These are phyloP conservation scores for Typha latifolia DNA, from an alignment of 176 grass and related monocot genomes.

Conservation along the genomic window DNA sequence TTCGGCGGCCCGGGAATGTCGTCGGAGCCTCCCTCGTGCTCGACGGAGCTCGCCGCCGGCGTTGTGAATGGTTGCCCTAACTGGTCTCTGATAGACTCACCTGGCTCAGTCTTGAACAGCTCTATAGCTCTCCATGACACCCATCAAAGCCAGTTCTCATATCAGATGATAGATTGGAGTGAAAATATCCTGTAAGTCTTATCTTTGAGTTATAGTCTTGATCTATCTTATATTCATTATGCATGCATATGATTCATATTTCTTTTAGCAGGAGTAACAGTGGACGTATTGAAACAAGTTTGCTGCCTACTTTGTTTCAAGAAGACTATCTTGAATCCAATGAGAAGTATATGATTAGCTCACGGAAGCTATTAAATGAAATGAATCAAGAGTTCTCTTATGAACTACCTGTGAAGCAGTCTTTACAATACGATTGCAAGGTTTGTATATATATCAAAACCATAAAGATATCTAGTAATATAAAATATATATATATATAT, in stretches of 20 bases:
- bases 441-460: too few species aligned
- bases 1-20: neutral
- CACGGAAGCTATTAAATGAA: neutral
- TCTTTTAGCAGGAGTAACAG: too few species aligned
- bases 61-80: neutral
- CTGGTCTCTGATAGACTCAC: slow-evolving; percentile 17
- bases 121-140: slow-evolving; percentile 47
- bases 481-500: neutral
- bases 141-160: neutral
- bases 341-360: too few species aligned
- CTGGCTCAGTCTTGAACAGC: slow-evolving; percentile 29
- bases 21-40: neutral
- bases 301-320: too few species aligned
- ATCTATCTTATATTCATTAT: too few species aligned
- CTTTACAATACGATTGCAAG: slow-evolving; percentile 9
- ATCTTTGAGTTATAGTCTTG: neutral
- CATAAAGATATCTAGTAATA: too few species aligned
- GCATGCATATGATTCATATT: too few species aligned
- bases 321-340: too few species aligned
- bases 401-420: neutral
- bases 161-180: neutral
- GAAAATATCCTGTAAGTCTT: neutral
- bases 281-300: too few species aligned
- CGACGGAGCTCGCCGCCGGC: neutral
- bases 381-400: neutral